Percentiles rank a stretch among this genome's conserved stretches.
Conservation (phyloP, 495 filamentous ascomycete species). For the Oidiodendron maius region DNA sequence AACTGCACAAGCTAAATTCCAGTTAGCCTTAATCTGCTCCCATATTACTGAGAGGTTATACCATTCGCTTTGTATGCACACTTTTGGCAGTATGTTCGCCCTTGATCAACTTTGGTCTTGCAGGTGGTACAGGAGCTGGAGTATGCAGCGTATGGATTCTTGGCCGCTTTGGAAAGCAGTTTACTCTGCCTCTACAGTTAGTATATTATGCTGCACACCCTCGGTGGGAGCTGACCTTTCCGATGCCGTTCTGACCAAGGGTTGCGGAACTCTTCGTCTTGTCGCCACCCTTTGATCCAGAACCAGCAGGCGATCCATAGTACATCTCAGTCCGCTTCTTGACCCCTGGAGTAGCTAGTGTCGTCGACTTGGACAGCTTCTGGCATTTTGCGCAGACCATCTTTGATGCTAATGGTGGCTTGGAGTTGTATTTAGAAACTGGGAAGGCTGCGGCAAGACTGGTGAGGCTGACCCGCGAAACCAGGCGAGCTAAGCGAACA, state of each 20-base stretch:
- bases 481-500: not conserved
- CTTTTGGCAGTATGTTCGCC: constrained; percentile 55
- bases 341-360: constrained; percentile 62
- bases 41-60: constrained; percentile 25
- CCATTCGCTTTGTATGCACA: constrained; percentile 64
- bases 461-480: constrained; percentile 12
- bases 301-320: constrained; percentile 51
- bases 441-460: not conserved
- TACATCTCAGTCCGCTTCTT: constrained; percentile 71
- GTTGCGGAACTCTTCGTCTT: constrained; percentile 41
- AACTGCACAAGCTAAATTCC: constrained; percentile 50
- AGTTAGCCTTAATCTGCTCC: constrained; percentile 16
- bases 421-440: not conserved
- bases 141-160: constrained; percentile 67
- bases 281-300: constrained; percentile 29
- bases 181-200: constrained; percentile 47
- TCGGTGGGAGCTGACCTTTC: constrained; percentile 37
- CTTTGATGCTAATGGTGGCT: constrained; percentile 10
- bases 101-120: constrained; percentile 60
- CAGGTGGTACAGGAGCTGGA: constrained; percentile 47
- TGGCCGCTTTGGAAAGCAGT: constrained; percentile 58
- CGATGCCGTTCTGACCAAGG: constrained; percentile 47
- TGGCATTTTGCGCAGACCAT: constrained; percentile 71
- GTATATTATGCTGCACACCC: not conserved
- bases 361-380: constrained; percentile 53